Evolutionary conservation across 352 stramenopile species (phyloP), one percentile per base, ranked within the genome.

Genomic region (Globisporangium lucens): DNA sequence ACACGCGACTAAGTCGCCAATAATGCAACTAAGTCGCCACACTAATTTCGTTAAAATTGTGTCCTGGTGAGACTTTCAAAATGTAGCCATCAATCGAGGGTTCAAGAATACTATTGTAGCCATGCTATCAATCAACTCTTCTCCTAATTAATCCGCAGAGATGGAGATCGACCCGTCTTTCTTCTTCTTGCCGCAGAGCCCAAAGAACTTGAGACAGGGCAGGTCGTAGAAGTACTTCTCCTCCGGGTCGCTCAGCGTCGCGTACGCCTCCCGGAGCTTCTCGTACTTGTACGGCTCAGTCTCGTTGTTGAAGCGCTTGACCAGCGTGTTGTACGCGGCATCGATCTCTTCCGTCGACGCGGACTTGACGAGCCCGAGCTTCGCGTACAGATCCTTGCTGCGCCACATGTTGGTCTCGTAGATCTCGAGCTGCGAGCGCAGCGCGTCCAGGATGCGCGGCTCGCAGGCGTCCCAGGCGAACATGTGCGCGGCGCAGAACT

Each of bases 141-240:
- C 12, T 43, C 36, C 13, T 17, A 43, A 20, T 24, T 38, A 90
- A 65, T 94, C 86, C 27, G 78, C 71, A 5, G 83, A 87, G 61
- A 94, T 91, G 30, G 85, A 89, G 63, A 94, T 90, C 13, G 77
- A 82, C 3, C 87, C 87, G 57, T 94, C 87, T 46, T 89, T 89
- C 72, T 94, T 81, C 20, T 79, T 77, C 62, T 94, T 94, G 46
- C 87, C 87, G 47, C 87, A 94, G 5, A 94, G 68, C 0, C 87
- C 85, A 64, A 94, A 94, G 55, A 94, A 71, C 74, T 94, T 94
- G 63, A 94, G 69, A 61, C 87, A 94, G 13, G 87, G 87, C 64
- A 94, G 69, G 59, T 94, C 85, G 77, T 94, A 94, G 62, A 79
- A 94, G 69, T 92, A 90, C 65, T 94, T 94, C 43, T 93, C 86